Base-by-base conservation (phyloP, 768 basidiomycete species). In the Harrya chromipes region DNA sequence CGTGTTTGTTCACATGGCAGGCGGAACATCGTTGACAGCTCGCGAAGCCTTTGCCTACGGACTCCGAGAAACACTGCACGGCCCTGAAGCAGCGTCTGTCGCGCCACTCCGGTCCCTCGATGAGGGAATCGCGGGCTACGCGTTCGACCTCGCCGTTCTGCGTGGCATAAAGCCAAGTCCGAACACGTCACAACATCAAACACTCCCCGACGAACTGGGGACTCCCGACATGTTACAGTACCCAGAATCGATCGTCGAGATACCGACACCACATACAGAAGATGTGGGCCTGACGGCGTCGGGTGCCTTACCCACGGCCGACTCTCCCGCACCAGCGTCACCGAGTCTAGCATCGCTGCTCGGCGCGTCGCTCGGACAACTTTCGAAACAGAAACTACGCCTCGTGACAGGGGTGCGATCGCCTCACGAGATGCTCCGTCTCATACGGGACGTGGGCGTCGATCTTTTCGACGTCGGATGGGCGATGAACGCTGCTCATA, bases 391-490 rank as follows among this genome's bases (percentile, higher is more conserved):
- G 8, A 93, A 93, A 66, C 77, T 76, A 2, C 85, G 92, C 21
- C 59, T 90, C 13, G 75, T 80, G 24, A 82, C 81, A 33, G 74
- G 75, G 1, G 62, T 74, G 0, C 56, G 61, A 4, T 82, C 83
- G 0, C 92, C 91, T 2, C 92, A 92, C 50, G 86, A 90, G 46
- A 79, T 91, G 13, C 80, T 94, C 4, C 68, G 67, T 9, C 76
- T 91, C 23, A 74, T 93, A 26, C 67, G 70, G 2, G 71, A 79
- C 37, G 72, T 84, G 3, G 91, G 92, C 0, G 61, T 89, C 14
- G 91, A 94, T 60, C 54, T 93, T 0, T 84, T 93, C 52, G 90
- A 92, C 57, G 76, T 80, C 0, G 72, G 73, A 8, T 94, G 87
- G 84, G 88, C 82, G 0, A 79, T 84, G 52, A 66, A 72, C 4